Base-by-base conservation (phyloP, 257 asterid species). In the Capsicum baccatum region DNA sequence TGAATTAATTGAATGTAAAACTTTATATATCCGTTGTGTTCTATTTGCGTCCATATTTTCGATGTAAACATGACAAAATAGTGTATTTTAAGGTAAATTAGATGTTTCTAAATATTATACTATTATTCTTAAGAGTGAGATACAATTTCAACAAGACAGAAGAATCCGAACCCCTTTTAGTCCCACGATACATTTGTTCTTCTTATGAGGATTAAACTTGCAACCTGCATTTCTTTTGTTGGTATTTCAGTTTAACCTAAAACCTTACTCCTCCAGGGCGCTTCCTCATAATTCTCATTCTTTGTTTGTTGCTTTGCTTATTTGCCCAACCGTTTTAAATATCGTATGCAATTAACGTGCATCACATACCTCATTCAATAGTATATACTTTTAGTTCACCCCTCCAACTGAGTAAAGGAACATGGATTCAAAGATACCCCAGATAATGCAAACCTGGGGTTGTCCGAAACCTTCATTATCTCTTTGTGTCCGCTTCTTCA, bases 61-160 rank as follows among this genome's bases (percentile, higher is more conserved):
- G 8, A 74, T 74, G 13, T 50, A 50, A 50, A 19, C 14, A 19
- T n/a, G 80, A 19, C 47, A n/a, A 47, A n/a, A 47, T 47, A 50
- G 21, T 74, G 62, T 73, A 5, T 50, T 73, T 21, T 19, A 12
- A 37, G 33, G 12, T 16, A 4, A 76, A 21, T 26, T 48, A 3
- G 13, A 6, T 12, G 47, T 3, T 76, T 13, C 81, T 76, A 12
- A 11, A 19, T 19, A 13, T 48, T 19, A 21, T 14, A 21, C 33
- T 26, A 54, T 52, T 76, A 76, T 52, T 52, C 14, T 74, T 74
- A 19, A 19, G 44, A 21, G 19, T 74, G 62, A 54, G 81, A 74
- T 21, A 74, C 81, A 74, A 74, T 50, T 47, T 74, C 47, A 74
- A 12, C 62, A 11, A 12, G 47, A 74, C 62, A 6, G 42, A 50